phyloP scores from a whole-genome alignment of 495 filamentous ascomycete genomes.

The Xylaria grammica region DNA sequence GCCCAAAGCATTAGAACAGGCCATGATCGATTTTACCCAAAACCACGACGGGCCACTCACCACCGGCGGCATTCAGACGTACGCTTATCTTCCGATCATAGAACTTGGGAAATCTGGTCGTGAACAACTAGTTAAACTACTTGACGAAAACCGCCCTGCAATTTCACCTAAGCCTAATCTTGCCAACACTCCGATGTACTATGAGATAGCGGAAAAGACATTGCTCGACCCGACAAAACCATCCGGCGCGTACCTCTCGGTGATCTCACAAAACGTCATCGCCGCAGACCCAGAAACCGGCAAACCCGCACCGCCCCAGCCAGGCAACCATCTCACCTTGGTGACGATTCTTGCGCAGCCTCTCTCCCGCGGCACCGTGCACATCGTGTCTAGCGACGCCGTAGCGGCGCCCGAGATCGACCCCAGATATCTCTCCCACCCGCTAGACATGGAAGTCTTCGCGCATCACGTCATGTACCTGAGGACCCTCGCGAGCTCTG shows the following conservation, averaged over 20 bases:
- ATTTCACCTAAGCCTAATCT: not conserved
- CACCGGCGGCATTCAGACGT: conserved; percentile 16
- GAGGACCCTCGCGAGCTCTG: conserved; percentile 2
- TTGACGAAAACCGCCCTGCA: conserved; percentile 2
- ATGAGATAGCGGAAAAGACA: conserved; percentile 20
- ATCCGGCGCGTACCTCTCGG: conserved; percentile 17
- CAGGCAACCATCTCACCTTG: conserved; percentile 49
- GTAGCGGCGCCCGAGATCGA: conserved; percentile 51
- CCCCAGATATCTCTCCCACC: conserved; percentile 60
- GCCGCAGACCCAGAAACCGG: conserved; percentile 23
- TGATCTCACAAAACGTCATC: not conserved
- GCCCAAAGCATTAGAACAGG: conserved; percentile 1
- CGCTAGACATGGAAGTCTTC: conserved; percentile 56
- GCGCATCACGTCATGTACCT: conserved; percentile 35
- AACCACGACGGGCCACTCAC: conserved; percentile 21
- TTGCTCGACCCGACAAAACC: conserved; percentile 17
- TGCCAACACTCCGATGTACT: not conserved
- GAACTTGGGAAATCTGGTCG: not conserved
- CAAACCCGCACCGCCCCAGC: conserved; percentile 28
- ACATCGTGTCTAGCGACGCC: conserved; percentile 52
- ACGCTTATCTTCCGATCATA: conserved; percentile 14
- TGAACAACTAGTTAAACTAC: not conserved
- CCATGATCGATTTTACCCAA: conserved; percentile 16
- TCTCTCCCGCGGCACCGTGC: conserved; percentile 63
- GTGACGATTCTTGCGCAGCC: conserved; percentile 53